Evolutionary conservation across 768 basidiomycete species (phyloP), one percentile per base, ranked within the genome.

Genomic region (Calocera cornea): DNA sequence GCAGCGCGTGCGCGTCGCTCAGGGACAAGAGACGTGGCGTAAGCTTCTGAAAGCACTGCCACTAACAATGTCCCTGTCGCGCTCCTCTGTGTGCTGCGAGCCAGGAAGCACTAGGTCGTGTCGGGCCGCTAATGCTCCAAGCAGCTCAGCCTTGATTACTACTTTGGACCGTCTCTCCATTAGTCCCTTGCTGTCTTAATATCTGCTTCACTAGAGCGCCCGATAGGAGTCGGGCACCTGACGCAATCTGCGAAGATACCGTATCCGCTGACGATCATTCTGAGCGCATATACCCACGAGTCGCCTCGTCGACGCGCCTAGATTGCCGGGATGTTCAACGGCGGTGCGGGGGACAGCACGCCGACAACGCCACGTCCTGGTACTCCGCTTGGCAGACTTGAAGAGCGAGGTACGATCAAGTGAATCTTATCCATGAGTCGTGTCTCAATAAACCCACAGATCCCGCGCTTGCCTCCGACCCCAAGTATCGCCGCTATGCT

Each of bases 401-500:
- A 60, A 60, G 54, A 60, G 27, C 54, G 54, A 60, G 54, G 54
- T 60, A 33, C 19, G 54, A 5, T 19, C 2, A 47, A 2, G 5
- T 8, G 7, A 2, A 60, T 14, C 31, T 16, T 33, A 33, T 10
- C 7, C 54, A 16, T 16, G 27, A 11, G 11, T 7, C 5, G 14
- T 60, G 31, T 29, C 27, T 22, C 31, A 33, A 60, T 27, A 3
- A 29, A 33, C 19, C 16, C 19, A 27, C 54, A 60, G 54, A 60
- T 33, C 54, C 54, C 31, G 54, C 54, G 54, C 54, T 60, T 27
- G 31, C 54, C 5, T 60, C 54, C 50, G 95, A 98, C 79, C 89
- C 92, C 16, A 95, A 94, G 76, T 97, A 86, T 80, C 92, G 90
- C 80, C 97, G 97, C 78, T 97, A 93, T 78, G 81, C 87, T 0